Conservation (phyloP, 2,329 filamentous ascomycete species). For the Paracorniculantispora psalliotae region DNA sequence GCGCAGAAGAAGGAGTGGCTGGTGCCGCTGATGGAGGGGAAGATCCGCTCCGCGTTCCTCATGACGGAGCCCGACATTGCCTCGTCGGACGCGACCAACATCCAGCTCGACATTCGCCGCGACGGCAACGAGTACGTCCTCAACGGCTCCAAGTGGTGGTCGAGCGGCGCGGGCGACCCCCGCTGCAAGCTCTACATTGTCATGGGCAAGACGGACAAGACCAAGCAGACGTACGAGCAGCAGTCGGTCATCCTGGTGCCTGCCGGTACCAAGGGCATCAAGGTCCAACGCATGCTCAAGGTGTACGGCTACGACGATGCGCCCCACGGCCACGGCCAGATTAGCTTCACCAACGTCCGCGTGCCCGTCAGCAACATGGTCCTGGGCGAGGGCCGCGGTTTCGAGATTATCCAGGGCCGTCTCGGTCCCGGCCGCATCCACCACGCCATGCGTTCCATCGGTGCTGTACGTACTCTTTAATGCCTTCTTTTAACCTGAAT, state of each 20-base stretch:
- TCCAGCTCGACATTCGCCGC: slow-evolving; percentile 72
- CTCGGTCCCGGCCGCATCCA: slow-evolving; percentile 95
- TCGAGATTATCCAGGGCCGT: slow-evolving; percentile 97
- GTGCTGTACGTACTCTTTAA: slow-evolving; percentile 52
- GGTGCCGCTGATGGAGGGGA: slow-evolving; percentile 71
- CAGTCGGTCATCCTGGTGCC: slow-evolving; percentile 93
- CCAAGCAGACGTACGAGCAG: slow-evolving; percentile 76
- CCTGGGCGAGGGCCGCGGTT: slow-evolving; percentile 87
- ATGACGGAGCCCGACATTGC: slow-evolving; percentile 93
- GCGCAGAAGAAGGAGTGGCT: slow-evolving; percentile 83
- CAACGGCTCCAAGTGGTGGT: slow-evolving; percentile 99
- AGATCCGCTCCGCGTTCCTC: slow-evolving; percentile 84
- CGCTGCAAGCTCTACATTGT: slow-evolving; percentile 92
- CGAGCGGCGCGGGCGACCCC: slow-evolving; percentile 87
- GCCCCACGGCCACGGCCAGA: slow-evolving; percentile 95
- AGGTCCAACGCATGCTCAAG: slow-evolving; percentile 86
- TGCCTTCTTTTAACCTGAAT: not conserved
- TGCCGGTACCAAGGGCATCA: slow-evolving; percentile 74
- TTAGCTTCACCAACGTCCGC: slow-evolving; percentile 83
- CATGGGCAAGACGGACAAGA: slow-evolving; percentile 85
- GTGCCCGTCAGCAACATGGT: slow-evolving; percentile 81
- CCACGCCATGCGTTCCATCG: slow-evolving; percentile 94
- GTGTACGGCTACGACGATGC: slow-evolving; percentile 97
- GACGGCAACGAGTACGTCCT: slow-evolving; percentile 88
- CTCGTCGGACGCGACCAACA: slow-evolving; percentile 89